Percentiles rank a stretch among this genome's conserved stretches.
phyloP scores from a whole-genome alignment of 257 asterid species.

The Scutellaria minor region DNA sequence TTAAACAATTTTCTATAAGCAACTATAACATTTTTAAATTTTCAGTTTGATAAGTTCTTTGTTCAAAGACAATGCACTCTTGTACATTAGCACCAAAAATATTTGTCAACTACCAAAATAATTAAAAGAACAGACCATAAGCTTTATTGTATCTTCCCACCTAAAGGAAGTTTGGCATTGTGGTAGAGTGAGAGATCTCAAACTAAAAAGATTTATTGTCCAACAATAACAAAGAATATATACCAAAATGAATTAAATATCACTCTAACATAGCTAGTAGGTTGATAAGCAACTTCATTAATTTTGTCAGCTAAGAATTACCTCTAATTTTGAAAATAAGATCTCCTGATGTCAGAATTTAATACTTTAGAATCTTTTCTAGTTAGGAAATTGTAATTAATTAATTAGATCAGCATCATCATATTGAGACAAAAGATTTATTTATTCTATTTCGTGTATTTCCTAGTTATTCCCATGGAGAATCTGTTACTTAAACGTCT shows the following conservation, averaged over 20 bases:
- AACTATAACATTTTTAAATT: background rate
- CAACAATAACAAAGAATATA: background rate
- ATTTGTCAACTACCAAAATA: background rate
- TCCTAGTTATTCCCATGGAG: background rate
- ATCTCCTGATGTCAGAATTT: background rate
- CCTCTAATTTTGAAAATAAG: background rate
- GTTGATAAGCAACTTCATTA: background rate
- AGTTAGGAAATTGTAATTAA: background rate
- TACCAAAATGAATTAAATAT: background rate
- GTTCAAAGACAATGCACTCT: background rate
- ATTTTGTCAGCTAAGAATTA: background rate
- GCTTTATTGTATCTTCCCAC: background rate
- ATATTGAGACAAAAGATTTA: background rate
- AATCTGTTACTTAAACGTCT: slow-evolving; percentile 12
- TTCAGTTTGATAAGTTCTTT: background rate
- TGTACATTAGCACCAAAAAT: background rate
- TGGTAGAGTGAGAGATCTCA: background rate
- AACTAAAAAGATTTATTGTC: background rate
- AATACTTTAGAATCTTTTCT: background rate
- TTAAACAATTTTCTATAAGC: background rate
- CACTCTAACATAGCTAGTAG: background rate
- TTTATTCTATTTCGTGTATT: background rate
- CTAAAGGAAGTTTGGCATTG: background rate
- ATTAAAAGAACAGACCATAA: background rate
- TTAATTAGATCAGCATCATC: slow-evolving; percentile 7